These are phyloP conservation scores for Haplosporangium gracile DNA, from an alignment of 192 early-diverging fungal genomes.

Conservation along the genomic window DNA sequence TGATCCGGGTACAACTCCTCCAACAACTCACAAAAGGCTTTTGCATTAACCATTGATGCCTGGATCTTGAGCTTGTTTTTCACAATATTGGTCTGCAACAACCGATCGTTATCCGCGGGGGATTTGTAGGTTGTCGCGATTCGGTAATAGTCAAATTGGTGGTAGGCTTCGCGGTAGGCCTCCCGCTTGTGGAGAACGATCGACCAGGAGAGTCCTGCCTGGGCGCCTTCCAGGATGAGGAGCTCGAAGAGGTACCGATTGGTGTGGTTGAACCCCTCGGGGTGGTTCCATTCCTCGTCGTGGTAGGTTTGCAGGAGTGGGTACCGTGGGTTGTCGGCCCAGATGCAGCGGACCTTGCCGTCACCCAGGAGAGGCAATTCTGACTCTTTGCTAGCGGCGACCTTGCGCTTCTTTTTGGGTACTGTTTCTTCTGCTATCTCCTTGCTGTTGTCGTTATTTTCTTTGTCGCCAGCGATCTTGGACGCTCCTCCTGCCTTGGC, in stretches of 20 bases:
- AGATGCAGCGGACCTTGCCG: constrained; percentile 29
- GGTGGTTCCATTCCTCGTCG: constrained; percentile 44
- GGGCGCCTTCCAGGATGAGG: constrained; percentile 50
- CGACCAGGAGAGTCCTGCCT: constrained; percentile 54
- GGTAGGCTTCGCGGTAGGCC: constrained; percentile 44
- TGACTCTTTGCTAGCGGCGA: background rate
- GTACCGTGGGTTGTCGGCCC: constrained; percentile 30
- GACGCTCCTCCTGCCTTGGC: background rate
- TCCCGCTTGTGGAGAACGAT: constrained; percentile 50
- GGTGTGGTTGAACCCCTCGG: constrained; percentile 39
- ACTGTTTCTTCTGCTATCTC: background rate
- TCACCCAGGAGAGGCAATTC: constrained; percentile 5
- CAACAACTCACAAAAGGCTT: constrained; percentile 32
- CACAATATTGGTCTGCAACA: constrained; percentile 41
- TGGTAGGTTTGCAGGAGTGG: constrained; percentile 51
- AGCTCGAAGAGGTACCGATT: constrained; percentile 55
- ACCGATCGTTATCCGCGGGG: constrained; percentile 30
- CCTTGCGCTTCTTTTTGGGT: constrained; percentile 4
- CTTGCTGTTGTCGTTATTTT: background rate
- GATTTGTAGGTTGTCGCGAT: constrained; percentile 44
- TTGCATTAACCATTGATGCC: constrained; percentile 49
- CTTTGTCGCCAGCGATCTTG: background rate
- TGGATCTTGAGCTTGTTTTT: constrained; percentile 52
- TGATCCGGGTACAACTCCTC: constrained; percentile 35
- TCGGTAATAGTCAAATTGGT: constrained; percentile 43